phyloP scores from a whole-genome alignment of 2,329 filamentous ascomycete species.

The Colletotrichum sp. region DNA sequence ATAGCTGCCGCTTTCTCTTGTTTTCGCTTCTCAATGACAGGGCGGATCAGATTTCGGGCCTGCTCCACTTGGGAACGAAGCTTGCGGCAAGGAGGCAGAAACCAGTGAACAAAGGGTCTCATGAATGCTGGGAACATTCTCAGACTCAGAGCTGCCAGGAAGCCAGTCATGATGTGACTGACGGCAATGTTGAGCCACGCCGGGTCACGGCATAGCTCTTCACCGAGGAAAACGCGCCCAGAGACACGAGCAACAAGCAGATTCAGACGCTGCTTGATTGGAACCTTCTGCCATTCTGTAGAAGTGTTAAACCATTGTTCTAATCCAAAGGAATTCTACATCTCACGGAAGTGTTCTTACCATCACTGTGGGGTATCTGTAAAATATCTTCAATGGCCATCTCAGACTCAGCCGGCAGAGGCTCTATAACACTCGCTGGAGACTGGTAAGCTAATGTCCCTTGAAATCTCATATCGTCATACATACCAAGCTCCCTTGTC shows the following conservation, averaged over 20 bases:
- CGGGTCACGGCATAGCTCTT: conserved; percentile 46
- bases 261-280: background rate
- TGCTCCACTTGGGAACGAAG: conserved; percentile 36
- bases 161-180: conserved; percentile 42
- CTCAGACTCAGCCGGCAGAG: background rate
- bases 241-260: background rate
- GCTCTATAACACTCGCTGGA: background rate
- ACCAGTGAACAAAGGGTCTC: conserved; percentile 45
- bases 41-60: background rate
- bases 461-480: background rate
- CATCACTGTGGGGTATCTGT: background rate
- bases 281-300: background rate
- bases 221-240: conserved; percentile 28
- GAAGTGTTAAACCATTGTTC: fast-evolving
- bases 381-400: background rate
- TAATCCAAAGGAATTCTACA: fast-evolving
- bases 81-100: conserved; percentile 42
- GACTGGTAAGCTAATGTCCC: background rate
- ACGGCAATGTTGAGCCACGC: conserved; percentile 51
- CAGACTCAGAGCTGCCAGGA: conserved; percentile 39
- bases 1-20: background rate
- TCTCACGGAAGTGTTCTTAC: background rate
- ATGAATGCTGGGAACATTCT: conserved; percentile 42
- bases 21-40: background rate
- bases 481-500: background rate